phyloP scores from a whole-genome alignment of 345 rosid genomes.

The Sonneratia caseolaris region DNA sequence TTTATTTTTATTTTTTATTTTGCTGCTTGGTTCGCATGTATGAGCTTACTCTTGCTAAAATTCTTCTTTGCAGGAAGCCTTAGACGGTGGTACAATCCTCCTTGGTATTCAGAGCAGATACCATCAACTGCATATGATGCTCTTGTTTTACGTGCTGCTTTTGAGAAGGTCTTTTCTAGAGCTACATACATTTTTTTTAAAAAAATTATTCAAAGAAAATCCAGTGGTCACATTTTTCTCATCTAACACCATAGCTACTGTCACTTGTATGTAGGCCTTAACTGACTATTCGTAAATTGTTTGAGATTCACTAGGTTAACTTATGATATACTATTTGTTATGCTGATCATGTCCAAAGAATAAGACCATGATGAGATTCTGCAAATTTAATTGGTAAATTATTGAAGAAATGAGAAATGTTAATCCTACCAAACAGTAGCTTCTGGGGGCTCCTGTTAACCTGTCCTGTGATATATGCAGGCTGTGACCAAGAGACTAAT shows the following conservation, averaged over 20 bases:
- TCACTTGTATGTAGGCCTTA: not conserved
- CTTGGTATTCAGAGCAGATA: slow-evolving; percentile 65
- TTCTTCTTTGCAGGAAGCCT: slow-evolving; percentile 31
- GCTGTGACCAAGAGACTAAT: slow-evolving; percentile 88
- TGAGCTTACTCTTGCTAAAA: not conserved
- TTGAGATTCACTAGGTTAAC: not conserved
- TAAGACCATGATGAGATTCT: not conserved
- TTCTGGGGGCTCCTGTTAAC: not conserved
- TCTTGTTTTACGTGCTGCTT: slow-evolving; percentile 57
- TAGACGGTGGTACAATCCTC: slow-evolving; percentile 86
- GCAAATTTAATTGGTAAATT: not conserved
- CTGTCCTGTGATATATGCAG: slow-evolving; percentile 23
- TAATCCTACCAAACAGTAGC: not conserved
- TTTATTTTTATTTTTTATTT: not conserved
- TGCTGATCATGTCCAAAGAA: not conserved
- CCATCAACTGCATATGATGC: slow-evolving; percentile 81
- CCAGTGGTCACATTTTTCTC: not conserved
- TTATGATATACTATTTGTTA: not conserved
- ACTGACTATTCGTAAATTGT: not conserved
- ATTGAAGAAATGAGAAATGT: not conserved
- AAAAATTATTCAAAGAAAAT: not conserved
- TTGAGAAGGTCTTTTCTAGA: slow-evolving; percentile 53
- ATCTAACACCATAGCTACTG: not conserved
- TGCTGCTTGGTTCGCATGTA: not conserved
- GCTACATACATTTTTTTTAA: not conserved